phyloP scores from a whole-genome alignment of 2,329 filamentous ascomycete species.

The Xylariomycetidae sp. region DNA sequence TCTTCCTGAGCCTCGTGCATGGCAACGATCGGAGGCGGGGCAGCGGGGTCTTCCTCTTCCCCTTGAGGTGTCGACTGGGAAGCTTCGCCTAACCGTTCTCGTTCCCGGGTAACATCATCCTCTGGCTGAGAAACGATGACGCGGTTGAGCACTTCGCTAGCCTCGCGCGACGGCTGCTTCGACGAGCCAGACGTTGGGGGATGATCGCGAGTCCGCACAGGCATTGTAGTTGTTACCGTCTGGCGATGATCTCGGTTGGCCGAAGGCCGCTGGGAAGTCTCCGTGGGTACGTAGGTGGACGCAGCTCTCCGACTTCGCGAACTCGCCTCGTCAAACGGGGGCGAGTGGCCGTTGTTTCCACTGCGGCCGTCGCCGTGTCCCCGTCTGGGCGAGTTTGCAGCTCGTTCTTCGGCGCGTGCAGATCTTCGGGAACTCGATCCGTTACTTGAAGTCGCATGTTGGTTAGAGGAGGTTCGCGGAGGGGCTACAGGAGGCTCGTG shows the following conservation, averaged over 20 bases:
- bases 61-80: slow-evolving; percentile 29
- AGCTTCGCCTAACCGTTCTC: slow-evolving; percentile 61
- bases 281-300: slow-evolving; percentile 30
- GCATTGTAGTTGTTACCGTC: slow-evolving; percentile 31
- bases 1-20: slow-evolving; percentile 38
- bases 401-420: slow-evolving; percentile 39
- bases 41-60: slow-evolving; percentile 36
- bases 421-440: slow-evolving; percentile 38
- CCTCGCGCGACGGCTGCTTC: slow-evolving; percentile 62
- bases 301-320: slow-evolving; percentile 33
- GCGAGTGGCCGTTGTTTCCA: slow-evolving; percentile 29
- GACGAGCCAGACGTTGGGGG: slow-evolving; percentile 42
- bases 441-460: slow-evolving; percentile 34
- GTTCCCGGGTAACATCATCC: slow-evolving; percentile 65
- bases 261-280: slow-evolving; percentile 33
- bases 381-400: slow-evolving; percentile 36
- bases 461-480: slow-evolving; percentile 74
- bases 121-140: slow-evolving; percentile 71
- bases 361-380: slow-evolving; percentile 30
- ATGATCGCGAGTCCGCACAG: slow-evolving; percentile 37
- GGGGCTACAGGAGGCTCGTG: slow-evolving; percentile 67
- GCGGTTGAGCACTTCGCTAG: slow-evolving; percentile 72
- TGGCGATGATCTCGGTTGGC: slow-evolving; percentile 35
- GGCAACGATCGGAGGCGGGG: slow-evolving; percentile 38
- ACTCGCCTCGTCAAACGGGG: slow-evolving; percentile 29